Conservation (phyloP, 73 alveolate genomes). For the Paramecium caudatum region DNA sequence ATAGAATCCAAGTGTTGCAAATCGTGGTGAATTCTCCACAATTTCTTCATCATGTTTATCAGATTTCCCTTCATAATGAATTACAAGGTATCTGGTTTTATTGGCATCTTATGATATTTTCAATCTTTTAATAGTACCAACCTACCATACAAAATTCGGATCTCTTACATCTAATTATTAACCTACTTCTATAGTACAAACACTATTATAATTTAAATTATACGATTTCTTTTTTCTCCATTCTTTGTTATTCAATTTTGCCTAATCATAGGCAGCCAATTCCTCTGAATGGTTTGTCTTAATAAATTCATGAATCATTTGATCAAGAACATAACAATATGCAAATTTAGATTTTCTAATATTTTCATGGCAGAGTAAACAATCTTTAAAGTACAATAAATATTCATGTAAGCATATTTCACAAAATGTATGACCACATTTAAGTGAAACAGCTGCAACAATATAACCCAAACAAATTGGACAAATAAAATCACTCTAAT, state of each 20-base stretch:
- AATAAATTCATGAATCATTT: slow-evolving; percentile 48
- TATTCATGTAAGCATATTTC: slow-evolving; percentile 65
- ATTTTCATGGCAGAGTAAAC: slow-evolving; percentile 26
- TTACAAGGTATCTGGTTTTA: slow-evolving; percentile 17
- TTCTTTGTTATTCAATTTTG: neutral
- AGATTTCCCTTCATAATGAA: slow-evolving; percentile 69
- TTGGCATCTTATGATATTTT: slow-evolving; percentile 4
- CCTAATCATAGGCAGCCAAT: neutral
- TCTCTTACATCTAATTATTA: slow-evolving; percentile 43
- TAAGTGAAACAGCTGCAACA: slow-evolving; percentile 54
- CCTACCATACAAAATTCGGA: slow-evolving; percentile 56
- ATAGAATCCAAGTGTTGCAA: slow-evolving; percentile 33
- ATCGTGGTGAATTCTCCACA: slow-evolving; percentile 39
- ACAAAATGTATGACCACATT: slow-evolving; percentile 69
- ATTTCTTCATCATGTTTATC: slow-evolving; percentile 64
- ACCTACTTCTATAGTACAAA: slow-evolving; percentile 15
- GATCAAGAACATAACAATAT: slow-evolving; percentile 42
- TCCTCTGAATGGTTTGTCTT: slow-evolving; percentile 49
- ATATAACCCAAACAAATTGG: slow-evolving; percentile 51
- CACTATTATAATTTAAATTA: neutral
- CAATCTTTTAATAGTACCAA: slow-evolving; percentile 55
- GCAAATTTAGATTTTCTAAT: slow-evolving; percentile 67
- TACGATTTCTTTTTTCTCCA: slow-evolving; percentile 60
- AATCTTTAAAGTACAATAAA: slow-evolving; percentile 36
- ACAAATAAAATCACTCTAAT: slow-evolving; percentile 55